Conservation (phyloP, 768 basidiomycete genomes). For the Leucocoprinus sp. region DNA sequence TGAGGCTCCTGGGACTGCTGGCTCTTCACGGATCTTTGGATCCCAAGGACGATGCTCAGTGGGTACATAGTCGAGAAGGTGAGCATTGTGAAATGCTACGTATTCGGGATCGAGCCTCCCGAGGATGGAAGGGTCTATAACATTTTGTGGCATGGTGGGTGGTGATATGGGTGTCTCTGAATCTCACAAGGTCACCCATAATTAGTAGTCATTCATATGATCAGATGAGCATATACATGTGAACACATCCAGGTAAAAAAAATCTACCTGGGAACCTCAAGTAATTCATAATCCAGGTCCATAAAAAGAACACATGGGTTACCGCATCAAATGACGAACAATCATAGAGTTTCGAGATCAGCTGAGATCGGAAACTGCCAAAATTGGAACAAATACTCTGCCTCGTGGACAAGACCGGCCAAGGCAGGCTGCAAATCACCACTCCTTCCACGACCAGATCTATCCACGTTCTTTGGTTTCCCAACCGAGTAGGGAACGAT, state of each 20-base stretch:
- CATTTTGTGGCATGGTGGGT: constrained; percentile 23
- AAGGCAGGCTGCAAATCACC: not conserved
- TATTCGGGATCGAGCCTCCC: constrained; percentile 60
- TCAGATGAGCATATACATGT: too few relatives aligned
- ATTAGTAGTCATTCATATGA: too few relatives aligned
- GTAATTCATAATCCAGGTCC: too few relatives aligned
- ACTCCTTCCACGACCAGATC: not conserved
- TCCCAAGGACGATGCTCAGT: constrained; percentile 57
- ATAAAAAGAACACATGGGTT: too few relatives aligned
- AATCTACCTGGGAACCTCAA: too few relatives aligned
- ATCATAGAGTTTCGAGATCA: too few relatives aligned
- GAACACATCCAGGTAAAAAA: too few relatives aligned
- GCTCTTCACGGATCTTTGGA: constrained; percentile 42
- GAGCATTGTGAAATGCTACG: constrained; percentile 47
- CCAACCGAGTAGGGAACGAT: not conserved
- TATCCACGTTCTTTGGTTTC: not conserved
- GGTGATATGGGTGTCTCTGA: too few relatives aligned
- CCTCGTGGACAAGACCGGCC: too few relatives aligned
- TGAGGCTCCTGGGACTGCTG: constrained; percentile 50
- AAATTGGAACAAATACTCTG: not conserved
- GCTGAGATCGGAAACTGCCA: too few relatives aligned
- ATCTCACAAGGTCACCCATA: too few relatives aligned
- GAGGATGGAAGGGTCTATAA: constrained; percentile 56
- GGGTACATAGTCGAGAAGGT: constrained; percentile 37
- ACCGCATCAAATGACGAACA: too few relatives aligned